phyloP scores from a whole-genome alignment of 208 protist species.

The Trypanosomatidae sp. region DNA sequence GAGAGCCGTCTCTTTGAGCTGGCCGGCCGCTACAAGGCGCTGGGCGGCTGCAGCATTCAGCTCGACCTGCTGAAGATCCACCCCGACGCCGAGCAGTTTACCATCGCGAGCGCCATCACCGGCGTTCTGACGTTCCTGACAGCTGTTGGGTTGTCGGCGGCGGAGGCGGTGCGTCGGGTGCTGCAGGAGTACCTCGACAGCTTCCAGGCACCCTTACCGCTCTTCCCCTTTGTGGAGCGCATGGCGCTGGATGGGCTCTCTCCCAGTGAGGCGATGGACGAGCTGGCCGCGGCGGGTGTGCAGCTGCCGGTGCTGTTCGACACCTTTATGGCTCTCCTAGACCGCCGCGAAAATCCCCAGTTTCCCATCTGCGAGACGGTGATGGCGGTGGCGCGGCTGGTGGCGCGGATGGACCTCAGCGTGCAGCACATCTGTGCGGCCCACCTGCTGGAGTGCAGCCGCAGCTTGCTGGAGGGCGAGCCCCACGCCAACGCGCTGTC shows the following conservation, averaged over 20 bases:
- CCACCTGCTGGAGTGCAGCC: constrained; percentile 72
- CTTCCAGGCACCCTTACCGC: constrained; percentile 64
- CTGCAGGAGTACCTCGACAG: constrained; percentile 60
- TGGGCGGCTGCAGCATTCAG: constrained; percentile 79
- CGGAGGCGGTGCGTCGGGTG: constrained; percentile 57
- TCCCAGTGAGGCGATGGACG: constrained; percentile 21
- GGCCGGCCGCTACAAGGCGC: constrained; percentile 48
- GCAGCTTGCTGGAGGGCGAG: constrained; percentile 48
- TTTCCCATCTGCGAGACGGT: constrained; percentile 44
- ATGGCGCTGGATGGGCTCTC: constrained; percentile 42
- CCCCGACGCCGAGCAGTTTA: constrained; percentile 38
- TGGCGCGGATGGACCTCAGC: constrained; percentile 31
- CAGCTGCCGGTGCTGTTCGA: constrained; percentile 46
- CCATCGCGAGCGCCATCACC: constrained; percentile 42
- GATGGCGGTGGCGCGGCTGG: constrained; percentile 36
- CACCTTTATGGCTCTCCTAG: constrained; percentile 46
- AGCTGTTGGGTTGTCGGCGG: constrained; percentile 35
- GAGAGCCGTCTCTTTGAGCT: constrained; percentile 67
- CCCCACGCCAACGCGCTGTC: constrained; percentile 30
- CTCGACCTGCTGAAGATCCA: constrained; percentile 84
- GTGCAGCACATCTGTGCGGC: constrained; percentile 46
- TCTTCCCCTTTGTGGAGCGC: constrained; percentile 73
- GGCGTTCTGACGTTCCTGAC: constrained; percentile 63
- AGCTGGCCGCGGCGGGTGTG: constrained; percentile 48
- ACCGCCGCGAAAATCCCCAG: constrained; percentile 26